Evolutionary conservation across 192 early-diverging fungal genomes (phyloP).

Genomic region (Gaertneriomyces sp.): DNA sequence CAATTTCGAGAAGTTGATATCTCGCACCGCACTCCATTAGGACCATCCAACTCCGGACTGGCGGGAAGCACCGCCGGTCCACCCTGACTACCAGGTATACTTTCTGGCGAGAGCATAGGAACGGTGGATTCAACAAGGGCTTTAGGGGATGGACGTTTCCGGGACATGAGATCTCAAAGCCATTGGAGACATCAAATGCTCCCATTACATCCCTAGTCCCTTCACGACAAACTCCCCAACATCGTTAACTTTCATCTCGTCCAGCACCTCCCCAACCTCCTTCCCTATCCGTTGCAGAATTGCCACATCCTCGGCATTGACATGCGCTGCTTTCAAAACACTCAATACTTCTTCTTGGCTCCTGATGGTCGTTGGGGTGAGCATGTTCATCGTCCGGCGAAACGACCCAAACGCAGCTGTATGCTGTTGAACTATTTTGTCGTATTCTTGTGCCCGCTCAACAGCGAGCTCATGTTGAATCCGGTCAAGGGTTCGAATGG

Average conservation of each 20-base stretch:
- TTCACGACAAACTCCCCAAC: slow-evolving; percentile 21
- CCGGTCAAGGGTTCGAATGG: slow-evolving; percentile 37
- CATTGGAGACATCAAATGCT: too few relatives aligned
- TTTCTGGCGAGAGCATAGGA: too few relatives aligned
- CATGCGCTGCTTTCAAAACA: not conserved
- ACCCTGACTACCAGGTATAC: too few relatives aligned
- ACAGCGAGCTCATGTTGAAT: slow-evolving; percentile 41
- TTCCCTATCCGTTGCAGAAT: not conserved
- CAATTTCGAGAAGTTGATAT: too few relatives aligned
- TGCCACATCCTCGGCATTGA: slow-evolving; percentile 5
- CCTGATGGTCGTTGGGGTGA: not conserved
- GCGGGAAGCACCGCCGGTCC: too few relatives aligned
- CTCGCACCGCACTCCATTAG: too few relatives aligned
- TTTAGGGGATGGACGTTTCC: too few relatives aligned
- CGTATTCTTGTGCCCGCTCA: slow-evolving; percentile 35
- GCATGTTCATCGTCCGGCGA: not conserved
- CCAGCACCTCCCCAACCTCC: not conserved
- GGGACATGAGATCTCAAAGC: too few relatives aligned
- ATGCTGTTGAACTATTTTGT: not conserved
- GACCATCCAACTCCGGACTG: too few relatives aligned
- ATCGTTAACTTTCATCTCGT: slow-evolving; percentile 11
- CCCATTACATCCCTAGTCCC: too few relatives aligned
- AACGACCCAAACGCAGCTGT: slow-evolving; percentile 1
- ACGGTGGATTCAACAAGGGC: too few relatives aligned
- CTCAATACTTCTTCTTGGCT: not conserved